Conservation (phyloP, 2,329 filamentous ascomycete genomes). For the Aureobasidium sp. region DNA sequence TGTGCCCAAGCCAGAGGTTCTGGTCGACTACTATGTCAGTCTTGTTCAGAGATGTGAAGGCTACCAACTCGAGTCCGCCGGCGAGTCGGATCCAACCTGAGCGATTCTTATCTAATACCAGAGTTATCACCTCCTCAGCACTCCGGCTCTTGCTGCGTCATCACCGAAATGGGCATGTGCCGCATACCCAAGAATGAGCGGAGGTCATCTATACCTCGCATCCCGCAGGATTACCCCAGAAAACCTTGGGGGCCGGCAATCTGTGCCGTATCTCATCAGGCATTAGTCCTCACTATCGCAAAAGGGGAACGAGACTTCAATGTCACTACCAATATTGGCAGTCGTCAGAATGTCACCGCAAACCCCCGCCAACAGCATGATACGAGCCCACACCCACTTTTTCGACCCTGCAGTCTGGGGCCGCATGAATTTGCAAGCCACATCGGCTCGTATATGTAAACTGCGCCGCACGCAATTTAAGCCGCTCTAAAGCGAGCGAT, state of each 20-base stretch:
- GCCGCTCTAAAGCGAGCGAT: background rate
- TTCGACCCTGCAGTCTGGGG: background rate
- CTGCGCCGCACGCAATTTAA: background rate
- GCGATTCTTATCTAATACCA: background rate
- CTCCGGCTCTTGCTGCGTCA: background rate
- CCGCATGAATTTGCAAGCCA: conserved; percentile 2
- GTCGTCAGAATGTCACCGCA: background rate
- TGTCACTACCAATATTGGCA: background rate
- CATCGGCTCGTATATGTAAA: background rate
- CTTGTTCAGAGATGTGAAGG: conserved; percentile 63
- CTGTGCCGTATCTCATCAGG: background rate
- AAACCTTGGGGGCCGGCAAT: background rate
- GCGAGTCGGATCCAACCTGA: conserved; percentile 2
- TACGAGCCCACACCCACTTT: background rate
- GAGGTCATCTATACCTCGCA: background rate
- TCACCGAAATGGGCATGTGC: background rate
- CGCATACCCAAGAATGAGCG: background rate
- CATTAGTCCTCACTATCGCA: background rate
- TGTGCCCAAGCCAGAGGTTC: conserved; percentile 85
- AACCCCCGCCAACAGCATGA: background rate
- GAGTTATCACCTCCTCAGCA: background rate
- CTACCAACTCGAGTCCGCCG: conserved; percentile 44
- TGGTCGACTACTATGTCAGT: conserved; percentile 88
- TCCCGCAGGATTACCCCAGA: background rate
- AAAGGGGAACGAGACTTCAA: background rate